These are phyloP conservation scores for Quercus lobata DNA, from an alignment of 331 rosid species.

Conservation along the genomic window DNA sequence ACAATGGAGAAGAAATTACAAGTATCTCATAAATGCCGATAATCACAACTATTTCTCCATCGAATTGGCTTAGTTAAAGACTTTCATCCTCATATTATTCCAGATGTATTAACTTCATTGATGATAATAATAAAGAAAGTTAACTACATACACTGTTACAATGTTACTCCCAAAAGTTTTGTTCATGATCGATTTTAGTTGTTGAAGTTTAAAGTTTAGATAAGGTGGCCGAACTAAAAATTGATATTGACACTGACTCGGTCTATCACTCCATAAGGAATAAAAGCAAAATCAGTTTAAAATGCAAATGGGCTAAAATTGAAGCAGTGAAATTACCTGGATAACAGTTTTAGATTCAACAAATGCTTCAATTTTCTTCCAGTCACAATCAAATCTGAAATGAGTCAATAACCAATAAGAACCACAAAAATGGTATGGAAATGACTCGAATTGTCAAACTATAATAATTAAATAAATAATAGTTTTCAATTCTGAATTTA, in stretches of 20 bases:
- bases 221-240: no score
- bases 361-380: conserved; percentile 99
- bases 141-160: no score
- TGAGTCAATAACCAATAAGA: conserved; percentile 7
- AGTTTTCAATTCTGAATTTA: background rate
- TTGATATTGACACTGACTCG: no score
- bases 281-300: no score
- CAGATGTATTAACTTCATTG: background rate
- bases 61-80: background rate
- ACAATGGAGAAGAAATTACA: background rate
- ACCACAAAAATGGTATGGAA: background rate
- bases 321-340: conserved; percentile 54
- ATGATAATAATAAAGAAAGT: no score
- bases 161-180: no score
- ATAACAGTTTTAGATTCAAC: conserved; percentile 90
- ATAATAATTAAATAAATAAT: background rate
- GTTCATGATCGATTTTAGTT: no score
- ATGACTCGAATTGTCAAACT: no score
- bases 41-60: background rate
- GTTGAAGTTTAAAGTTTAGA: no score
- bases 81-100: background rate
- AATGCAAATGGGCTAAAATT: no score
- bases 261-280: no score
- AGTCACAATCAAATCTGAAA: conserved; percentile 91
- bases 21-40: background rate